phyloP scores from a whole-genome alignment of 2,329 filamentous ascomycete species.

The Fusarium anguioides region DNA sequence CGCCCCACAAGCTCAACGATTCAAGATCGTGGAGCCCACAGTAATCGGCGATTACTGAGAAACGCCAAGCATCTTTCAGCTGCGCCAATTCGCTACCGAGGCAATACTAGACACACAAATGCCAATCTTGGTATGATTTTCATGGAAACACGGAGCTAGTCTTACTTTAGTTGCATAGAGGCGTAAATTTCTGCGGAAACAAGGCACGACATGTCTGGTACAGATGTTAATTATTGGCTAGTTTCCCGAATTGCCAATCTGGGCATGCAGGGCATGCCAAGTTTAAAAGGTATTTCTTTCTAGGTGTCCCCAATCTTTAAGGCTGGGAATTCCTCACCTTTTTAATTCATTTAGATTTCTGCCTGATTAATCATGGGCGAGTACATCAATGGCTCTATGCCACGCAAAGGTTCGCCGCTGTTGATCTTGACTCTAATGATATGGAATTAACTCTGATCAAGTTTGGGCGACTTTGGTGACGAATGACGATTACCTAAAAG shows the following conservation, averaged over 20 bases:
- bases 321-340: no score
- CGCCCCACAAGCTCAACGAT: no score
- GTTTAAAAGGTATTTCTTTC: not conserved
- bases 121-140: not conserved
- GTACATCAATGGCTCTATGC: not conserved
- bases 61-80: not conserved
- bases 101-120: not conserved
- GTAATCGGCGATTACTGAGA: not conserved
- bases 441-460: not conserved
- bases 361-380: not conserved
- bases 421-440: accelerated
- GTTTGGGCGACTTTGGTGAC: slow-evolving; percentile 30
- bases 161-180: not conserved
- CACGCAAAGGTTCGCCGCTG: not conserved
- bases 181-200: not conserved
- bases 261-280: no score
- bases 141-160: not conserved
- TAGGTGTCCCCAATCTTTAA: no score
- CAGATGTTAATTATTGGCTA: no score
- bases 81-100: not conserved
- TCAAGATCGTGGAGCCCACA: no score
- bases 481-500: slow-evolving; percentile 12
- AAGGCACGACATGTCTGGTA: no score
- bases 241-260: no score
- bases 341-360: no score